A percentile compares a stretch with the other conserved stretches of the same genome.
Conservation (phyloP, 139 green algal species). For the Chlorella sp. region DNA sequence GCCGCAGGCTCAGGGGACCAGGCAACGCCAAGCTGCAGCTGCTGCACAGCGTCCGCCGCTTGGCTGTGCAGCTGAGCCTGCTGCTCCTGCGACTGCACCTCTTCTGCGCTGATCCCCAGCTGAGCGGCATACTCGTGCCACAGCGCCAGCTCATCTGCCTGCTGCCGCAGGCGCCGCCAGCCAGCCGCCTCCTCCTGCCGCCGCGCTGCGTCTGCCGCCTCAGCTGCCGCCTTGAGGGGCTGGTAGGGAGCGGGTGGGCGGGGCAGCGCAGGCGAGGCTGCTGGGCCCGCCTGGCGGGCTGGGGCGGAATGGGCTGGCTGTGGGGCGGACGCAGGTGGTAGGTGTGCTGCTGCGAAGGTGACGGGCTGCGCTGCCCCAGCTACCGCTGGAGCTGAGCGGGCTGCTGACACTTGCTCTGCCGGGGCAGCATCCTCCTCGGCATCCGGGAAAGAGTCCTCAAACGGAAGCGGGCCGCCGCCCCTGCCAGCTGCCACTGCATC, state of each 20-base stretch:
- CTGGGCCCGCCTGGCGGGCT: too few species aligned
- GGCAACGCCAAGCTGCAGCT: neutral
- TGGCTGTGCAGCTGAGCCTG: neutral
- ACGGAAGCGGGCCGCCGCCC: too few species aligned
- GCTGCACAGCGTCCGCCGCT: neutral
- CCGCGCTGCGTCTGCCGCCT: neutral
- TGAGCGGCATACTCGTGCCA: constrained; percentile 18
- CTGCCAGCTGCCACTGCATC: too few species aligned
- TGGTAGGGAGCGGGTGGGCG: neutral
- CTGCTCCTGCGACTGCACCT: neutral
- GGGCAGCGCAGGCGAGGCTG: neutral
- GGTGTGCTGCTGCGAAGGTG: too few species aligned
- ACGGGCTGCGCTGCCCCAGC: too few species aligned
- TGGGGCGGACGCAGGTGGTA: too few species aligned
- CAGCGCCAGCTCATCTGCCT: constrained; percentile 11
- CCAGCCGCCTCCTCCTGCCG: neutral
- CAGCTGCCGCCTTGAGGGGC: neutral
- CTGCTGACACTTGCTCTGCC: too few species aligned
- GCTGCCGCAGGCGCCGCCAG: constrained; percentile 20
- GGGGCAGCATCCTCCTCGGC: too few species aligned
- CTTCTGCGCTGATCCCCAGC: neutral
- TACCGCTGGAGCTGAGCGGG: too few species aligned
- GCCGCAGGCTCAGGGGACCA: too few species aligned
- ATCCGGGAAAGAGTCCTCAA: too few species aligned
- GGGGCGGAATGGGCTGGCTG: too few species aligned